Conservation (phyloP, 2,329 filamentous ascomycete genomes). For the Didymella pinodella region DNA sequence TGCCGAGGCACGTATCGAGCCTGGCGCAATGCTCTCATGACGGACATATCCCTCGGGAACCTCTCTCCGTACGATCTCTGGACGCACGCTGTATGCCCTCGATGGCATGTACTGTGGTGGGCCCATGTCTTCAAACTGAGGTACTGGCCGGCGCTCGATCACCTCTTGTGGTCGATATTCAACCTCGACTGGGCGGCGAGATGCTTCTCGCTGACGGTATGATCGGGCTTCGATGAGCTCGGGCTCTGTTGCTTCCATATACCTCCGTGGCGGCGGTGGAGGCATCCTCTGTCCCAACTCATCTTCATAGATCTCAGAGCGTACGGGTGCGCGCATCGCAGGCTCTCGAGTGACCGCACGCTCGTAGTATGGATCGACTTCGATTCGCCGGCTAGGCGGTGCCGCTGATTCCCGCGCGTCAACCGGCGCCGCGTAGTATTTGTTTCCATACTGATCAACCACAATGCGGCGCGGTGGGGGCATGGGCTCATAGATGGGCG, state of each 20-base stretch:
- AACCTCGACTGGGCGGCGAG: conserved; percentile 57
- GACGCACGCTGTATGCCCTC: conserved; percentile 52
- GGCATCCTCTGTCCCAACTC: conserved; percentile 50
- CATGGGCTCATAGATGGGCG: conserved; percentile 54
- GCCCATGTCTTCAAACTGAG: conserved; percentile 50
- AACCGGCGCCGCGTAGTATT: conserved; percentile 70
- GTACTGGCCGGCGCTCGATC: conserved; percentile 37
- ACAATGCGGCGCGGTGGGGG: conserved; percentile 70
- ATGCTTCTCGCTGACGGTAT: conserved; percentile 67
- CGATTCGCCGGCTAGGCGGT: conserved; percentile 57
- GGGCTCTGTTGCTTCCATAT: conserved; percentile 69
- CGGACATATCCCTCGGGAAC: conserved; percentile 45
- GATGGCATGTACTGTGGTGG: conserved; percentile 45
- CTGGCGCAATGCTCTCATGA: conserved; percentile 54
- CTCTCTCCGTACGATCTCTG: conserved; percentile 48
- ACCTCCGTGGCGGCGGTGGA: conserved; percentile 59
- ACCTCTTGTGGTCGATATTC: conserved; percentile 41
- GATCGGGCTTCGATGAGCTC: conserved; percentile 61
- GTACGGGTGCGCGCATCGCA: conserved; percentile 58
- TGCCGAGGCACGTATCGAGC: conserved; percentile 40
- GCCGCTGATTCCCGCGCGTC: conserved; percentile 63
- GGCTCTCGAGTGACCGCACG: conserved; percentile 63
- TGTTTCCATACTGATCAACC: conserved; percentile 82
- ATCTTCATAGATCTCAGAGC: conserved; percentile 59
- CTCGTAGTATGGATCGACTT: conserved; percentile 71